Base-by-base conservation (phyloP, 2,329 filamentous ascomycete genomes). In the Septoria petroselini region DNA sequence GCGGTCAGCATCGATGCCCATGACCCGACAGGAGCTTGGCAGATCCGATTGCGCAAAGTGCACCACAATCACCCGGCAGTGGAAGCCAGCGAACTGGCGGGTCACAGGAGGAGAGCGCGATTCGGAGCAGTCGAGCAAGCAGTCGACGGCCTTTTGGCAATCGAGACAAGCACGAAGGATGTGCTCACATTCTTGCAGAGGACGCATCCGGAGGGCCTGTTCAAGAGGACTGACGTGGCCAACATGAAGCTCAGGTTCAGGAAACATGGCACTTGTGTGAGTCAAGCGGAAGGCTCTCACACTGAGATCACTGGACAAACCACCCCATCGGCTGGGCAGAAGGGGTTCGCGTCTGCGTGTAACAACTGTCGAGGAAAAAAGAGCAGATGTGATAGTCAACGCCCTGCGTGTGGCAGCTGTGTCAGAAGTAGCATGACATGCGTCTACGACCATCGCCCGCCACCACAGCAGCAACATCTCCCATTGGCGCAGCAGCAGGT, bases 171-270 rank as follows among this genome's bases (percentile, higher is more conserved):
- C 17, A 65, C 63, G 2, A 51, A 54, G 15, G 63, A 67, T 43
- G 62, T 67, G 30, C 39, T 66, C 50, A 60, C 62, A 29, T 66
- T 66, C 39, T 38, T 67, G 33, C 61, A 66, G 45, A 48, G 55
- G 14, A 67, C 62, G 2, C 58, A 67, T 44, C 64, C 64, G 8
- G 58, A 64, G 27, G 65, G 65, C 1, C 56, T 67, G 2, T 67
- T 66, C 56, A 66, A 64, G 5, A 54, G 63, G 19, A 65, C 64
- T 1, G 65, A 67, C 38, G 65, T 67, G 12, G 63, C 63, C n/a
- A 67, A 67, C 41, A 65, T 67, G 65, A 67, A 66, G 56, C 58
- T 64, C 23, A 66, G 64, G 44, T 66, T 50, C 48, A 65, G 62
- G 40, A 65, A 65, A 48, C 62, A 60, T 41, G 65, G 65, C 11